Evolutionary conservation across 2,329 filamentous ascomycete species (phyloP).

Genomic region (Trichoderma breve): DNA sequence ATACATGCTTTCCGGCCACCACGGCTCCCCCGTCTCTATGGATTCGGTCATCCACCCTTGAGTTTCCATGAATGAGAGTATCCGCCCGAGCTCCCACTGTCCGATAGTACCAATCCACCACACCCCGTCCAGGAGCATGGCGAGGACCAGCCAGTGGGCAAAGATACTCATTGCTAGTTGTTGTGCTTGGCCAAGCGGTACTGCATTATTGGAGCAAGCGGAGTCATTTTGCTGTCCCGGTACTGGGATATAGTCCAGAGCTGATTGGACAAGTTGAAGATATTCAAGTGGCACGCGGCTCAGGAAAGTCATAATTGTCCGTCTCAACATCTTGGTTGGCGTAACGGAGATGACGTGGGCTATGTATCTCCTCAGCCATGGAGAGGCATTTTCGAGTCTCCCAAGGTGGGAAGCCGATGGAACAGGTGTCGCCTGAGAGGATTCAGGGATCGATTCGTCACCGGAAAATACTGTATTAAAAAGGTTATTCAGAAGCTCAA

Average conservation of each 20-base stretch:
- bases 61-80: neutral
- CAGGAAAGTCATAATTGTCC: constrained; percentile 4
- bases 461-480: neutral
- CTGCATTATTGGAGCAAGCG: neutral
- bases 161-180: constrained; percentile 12
- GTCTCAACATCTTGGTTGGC: neutral
- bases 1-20: constrained; percentile 14
- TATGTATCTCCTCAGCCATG: neutral
- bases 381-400: constrained; percentile 4
- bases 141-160: constrained; percentile 7
- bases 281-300: constrained; percentile 3
- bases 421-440: neutral
- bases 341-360: neutral
- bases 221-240: neutral
- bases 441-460: neutral
- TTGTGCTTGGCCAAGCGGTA: neutral
- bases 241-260: neutral
- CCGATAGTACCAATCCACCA: constrained; percentile 15
- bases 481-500: neutral
- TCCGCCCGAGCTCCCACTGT: constrained; percentile 6
- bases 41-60: neutral
- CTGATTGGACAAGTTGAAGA: constrained; percentile 15
- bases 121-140: constrained; percentile 12
- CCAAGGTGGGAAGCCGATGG: neutral
- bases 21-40: neutral